phyloP scores from a whole-genome alignment of 805 yeast genomes.

The Wickerhamomyces bovis region DNA sequence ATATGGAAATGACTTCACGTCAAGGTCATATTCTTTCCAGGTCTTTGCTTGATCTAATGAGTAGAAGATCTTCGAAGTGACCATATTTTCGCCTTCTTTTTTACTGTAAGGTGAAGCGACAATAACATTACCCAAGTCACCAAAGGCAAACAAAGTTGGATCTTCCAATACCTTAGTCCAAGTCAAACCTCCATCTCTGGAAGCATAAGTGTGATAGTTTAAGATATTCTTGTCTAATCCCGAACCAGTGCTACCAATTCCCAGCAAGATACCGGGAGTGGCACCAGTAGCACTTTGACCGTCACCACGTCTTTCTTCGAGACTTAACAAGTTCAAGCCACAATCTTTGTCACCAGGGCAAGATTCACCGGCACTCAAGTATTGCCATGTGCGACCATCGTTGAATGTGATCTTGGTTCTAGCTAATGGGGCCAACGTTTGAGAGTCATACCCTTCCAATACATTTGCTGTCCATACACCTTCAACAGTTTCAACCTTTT shows the following conservation, averaged over 20 bases:
- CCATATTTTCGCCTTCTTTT: constrained; percentile 26
- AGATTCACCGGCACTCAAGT: constrained; percentile 23
- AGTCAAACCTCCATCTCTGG: constrained; percentile 74
- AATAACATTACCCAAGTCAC: constrained; percentile 75
- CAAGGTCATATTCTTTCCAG: constrained; percentile 51
- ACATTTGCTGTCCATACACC: constrained; percentile 57
- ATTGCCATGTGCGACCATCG: constrained; percentile 34
- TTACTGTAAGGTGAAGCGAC: constrained; percentile 37
- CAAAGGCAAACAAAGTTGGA: constrained; percentile 53
- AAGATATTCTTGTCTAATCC: constrained; percentile 10
- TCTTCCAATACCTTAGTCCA: constrained; percentile 55
- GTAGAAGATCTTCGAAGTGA: constrained; percentile 35
- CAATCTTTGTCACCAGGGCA: constrained; percentile 25
- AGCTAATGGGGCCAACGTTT: constrained; percentile 14
- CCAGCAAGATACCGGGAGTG: constrained; percentile 41
- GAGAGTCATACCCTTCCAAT: constrained; percentile 15
- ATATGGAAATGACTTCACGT: constrained; percentile 35
- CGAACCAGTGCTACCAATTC: constrained; percentile 34
- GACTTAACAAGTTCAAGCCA: constrained; percentile 31
- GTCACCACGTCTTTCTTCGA: constrained; percentile 28
- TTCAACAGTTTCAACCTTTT: constrained; percentile 45
- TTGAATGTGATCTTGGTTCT: constrained; percentile 33
- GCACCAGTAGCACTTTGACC: constrained; percentile 26
- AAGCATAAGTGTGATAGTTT: constrained; percentile 46
- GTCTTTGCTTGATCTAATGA: constrained; percentile 71